Conservation (phyloP, 352 stramenopile genomes). For the Peronospora belbahrii region DNA sequence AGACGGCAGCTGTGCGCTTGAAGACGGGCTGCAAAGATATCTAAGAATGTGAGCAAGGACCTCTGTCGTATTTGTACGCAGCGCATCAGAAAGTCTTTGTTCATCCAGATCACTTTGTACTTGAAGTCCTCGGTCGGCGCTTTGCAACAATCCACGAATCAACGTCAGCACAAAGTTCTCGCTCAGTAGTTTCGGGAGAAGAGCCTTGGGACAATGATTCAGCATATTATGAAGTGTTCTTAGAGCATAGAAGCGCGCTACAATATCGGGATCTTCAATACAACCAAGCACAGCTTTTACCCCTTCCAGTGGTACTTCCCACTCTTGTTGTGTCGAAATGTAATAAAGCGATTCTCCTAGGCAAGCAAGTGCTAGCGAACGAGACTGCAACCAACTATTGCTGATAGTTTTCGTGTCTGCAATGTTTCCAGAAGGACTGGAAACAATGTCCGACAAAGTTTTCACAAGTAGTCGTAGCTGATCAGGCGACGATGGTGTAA, state of each 20-base stretch:
- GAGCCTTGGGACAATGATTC: slow-evolving; percentile 25
- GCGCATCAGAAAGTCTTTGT: slow-evolving; percentile 1
- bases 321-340: slow-evolving; percentile 50
- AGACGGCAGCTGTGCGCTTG: slow-evolving; percentile 14
- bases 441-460: slow-evolving; percentile 23
- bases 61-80: slow-evolving; percentile 42
- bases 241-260: slow-evolving; percentile 46
- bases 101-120: slow-evolving; percentile 1
- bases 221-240: slow-evolving; percentile 62
- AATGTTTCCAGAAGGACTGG: background rate
- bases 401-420: background rate
- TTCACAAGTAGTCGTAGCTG: slow-evolving; percentile 43
- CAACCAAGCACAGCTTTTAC: slow-evolving; percentile 28
- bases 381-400: slow-evolving; percentile 10
- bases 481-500: slow-evolving; percentile 48
- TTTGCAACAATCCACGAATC: slow-evolving; percentile 24
- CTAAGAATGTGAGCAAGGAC: slow-evolving; percentile 46
- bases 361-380: slow-evolving; percentile 35
- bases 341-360: slow-evolving; percentile 75
- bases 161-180: slow-evolving; percentile 36
- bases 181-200: slow-evolving; percentile 33
- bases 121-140: background rate
- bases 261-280: slow-evolving; percentile 35
- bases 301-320: slow-evolving; percentile 24
- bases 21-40: slow-evolving; percentile 31